Percentiles rank a stretch among this genome's conserved stretches.
Conservation (phyloP, 2,329 filamentous ascomycete species). For the Neodidymelliopsis sp. region DNA sequence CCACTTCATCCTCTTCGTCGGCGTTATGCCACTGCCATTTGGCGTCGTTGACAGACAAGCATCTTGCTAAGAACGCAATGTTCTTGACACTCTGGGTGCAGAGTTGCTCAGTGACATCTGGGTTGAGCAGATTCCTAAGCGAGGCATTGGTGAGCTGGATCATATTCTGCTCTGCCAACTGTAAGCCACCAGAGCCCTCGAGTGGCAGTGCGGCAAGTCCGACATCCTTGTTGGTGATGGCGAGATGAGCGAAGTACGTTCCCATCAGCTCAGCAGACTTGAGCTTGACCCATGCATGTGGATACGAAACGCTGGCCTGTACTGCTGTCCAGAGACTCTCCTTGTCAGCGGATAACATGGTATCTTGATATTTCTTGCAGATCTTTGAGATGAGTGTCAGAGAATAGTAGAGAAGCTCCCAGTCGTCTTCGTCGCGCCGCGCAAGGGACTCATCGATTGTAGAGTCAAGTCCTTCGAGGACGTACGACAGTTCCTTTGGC, state of each 20-base stretch:
- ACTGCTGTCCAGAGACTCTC: constrained; percentile 75
- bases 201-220: constrained; percentile 67
- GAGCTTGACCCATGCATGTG: constrained; percentile 77
- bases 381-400: constrained; percentile 74
- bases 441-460: constrained; percentile 60
- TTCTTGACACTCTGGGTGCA: constrained; percentile 81
- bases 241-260: constrained; percentile 81
- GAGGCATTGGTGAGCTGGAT: constrained; percentile 64
- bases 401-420: constrained; percentile 77
- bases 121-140: constrained; percentile 66
- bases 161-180: constrained; percentile 71
- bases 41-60: constrained; percentile 65
- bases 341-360: constrained; percentile 67
- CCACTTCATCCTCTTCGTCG: constrained; percentile 51
- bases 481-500: constrained; percentile 71
- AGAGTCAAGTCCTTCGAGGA: constrained; percentile 60
- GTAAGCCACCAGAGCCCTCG: constrained; percentile 73
- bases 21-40: constrained; percentile 55
- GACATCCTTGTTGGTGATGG: constrained; percentile 64
- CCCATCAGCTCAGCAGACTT: constrained; percentile 77
- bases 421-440: constrained; percentile 64
- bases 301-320: constrained; percentile 73
- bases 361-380: constrained; percentile 69
- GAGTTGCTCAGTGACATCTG: constrained; percentile 74
- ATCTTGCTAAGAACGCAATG: constrained; percentile 79